Base-by-base conservation (phyloP, 2,329 filamentous ascomycete species). In the Aspergillus cejpii region DNA sequence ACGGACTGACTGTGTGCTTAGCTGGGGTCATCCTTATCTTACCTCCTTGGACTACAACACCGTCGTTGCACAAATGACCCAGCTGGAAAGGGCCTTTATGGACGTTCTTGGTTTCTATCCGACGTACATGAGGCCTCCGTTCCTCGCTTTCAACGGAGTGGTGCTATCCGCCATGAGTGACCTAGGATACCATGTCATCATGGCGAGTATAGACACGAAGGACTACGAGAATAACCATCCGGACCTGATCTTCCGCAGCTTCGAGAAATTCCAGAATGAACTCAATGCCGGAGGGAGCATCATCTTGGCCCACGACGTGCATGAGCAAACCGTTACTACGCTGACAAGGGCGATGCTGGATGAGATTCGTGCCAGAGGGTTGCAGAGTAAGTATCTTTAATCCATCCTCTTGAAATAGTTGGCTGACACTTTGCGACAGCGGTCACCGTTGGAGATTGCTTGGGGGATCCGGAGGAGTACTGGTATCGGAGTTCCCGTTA, bases 371-470 rank as follows among this genome's bases (percentile, higher is more conserved):
- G 52, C 59, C 3, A 63, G 70, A 14, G 76, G 75, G 0, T 72
- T 66, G 44, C 44, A 41, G 14, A 48, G 62, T 66, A 54, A 26
- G 62, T 55, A 29, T 39, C 24, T 20, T 8, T 37, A 19, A 17
- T 21, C 12, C 14, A 19, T 19, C 10, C 21, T 37, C 15, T 21
- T 43, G 5, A 21, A 38, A 11, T 27, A 45, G 33, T 21, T 40
- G n/a, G 42, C 33, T 43, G 26, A 37, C n/a, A n/a, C n/a, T n/a
- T n/a, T 39, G 2, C 12, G 45, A 52, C 52, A 57, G 71, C 73
- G 34, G 75, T 77, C 21, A 77, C 77, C 1, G 72, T 80, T 3
- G 79, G 77, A 0, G 74, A 80, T 47, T 82, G 79, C 45, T 66
- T 81, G 12, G 73, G 72, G 0, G 77, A 81, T 45, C 61, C 75